Evolutionary conservation across 1,139 yeast species (phyloP), one percentile per base, ranked within the genome.

Genomic region (Suhomyces chickasaworum): DNA sequence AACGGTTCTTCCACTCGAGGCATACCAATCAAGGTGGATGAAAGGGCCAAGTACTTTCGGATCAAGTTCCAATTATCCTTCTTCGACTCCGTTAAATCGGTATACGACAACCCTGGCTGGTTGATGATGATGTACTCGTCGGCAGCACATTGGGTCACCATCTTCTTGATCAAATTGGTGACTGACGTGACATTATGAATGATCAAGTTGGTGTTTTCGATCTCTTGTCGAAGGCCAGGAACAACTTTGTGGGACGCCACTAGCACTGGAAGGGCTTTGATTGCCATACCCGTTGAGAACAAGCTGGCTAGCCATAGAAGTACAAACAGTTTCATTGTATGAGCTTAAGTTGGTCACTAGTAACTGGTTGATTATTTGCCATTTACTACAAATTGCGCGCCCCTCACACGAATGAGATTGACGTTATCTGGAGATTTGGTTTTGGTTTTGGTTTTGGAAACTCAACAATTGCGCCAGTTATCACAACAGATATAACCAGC

Each of bases 101-200:
- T 66, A 42, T 75, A 66, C 2, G 64, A 64, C 45, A 89, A 63
- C 0, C 95, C 95, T 0, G 96, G 96, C 39, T 81, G 81, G 57
- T 86, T 80, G 1, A 88, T 71, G 13, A 89, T 64, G 2, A 89
- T 57, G 55, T 85, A 86, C 0, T 84, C 86, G 60, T 88, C 87
- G 0, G 91, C 80, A 1, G 83, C 68, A 58, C 96, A 89, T 36
- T 75, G 73, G 2, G 82, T 80, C 12, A 84, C 65, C 33, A 81
- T 61, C 46, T 77, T 71, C 43, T 75, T 71, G 13, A 83, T 58
- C 49, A 83, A 59, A 39, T 71, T 71, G 30, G 75, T 70, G 10
- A 79, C 81, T 0, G 55, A 48, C 2, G 66, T 55, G 20, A 51
- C 53, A 37, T 59, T 56, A 44, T 61, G 66, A 15, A 61, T 53